Base-by-base conservation (phyloP, 1,284 basidiomycete species). In the Coniferiporia sulphurascens region DNA sequence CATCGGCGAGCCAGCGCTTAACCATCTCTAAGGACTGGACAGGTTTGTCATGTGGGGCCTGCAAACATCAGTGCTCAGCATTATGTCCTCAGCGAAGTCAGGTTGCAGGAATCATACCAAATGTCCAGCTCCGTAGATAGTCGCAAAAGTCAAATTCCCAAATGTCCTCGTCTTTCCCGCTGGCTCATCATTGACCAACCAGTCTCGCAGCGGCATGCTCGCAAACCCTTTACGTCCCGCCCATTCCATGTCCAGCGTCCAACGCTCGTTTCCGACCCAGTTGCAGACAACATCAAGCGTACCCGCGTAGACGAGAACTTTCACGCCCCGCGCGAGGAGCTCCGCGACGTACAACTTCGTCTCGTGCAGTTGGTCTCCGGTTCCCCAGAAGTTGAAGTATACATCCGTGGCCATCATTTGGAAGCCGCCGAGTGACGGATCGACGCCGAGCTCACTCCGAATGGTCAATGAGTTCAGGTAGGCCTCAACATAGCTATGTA, bases 261-360 rank as follows among this genome's bases (percentile, higher is more conserved):
- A 87, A 8, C 77, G 72, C 65, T 87, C 82, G 66, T 89, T 89
- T 1, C 83, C 87, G 15, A 90, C 72, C 79, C 85, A 86, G 71
- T 90, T 91, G 69, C 88, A 91, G 62, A 88, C 85, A 77, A 79
- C 88, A 70, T 91, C 89, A 58, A 84, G 82, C 2, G 77, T 79
- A 1, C 89, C 89, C 4, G 85, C 86, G 65, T 91, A 91, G 60
- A 92, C 83, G n/a, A 95, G 78, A 3, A 87, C 84, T 5, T 81
- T 75, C 27, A 95, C 75, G 0, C 83, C 85, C 27, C 89, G 81
- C 67, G 93, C 91, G 22, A 94, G 81, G 38, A 95, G 78, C 1
- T 77, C 84, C 1, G 81, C 78, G 58, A 93, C 77, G 67, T 93
- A 85, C 48, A 79, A 71, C 65, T 75, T 71, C 0, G 78, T 79